Evolutionary conservation across 495 filamentous ascomycete species (phyloP).

Genomic region (Saxispiralis lemnorum): DNA sequence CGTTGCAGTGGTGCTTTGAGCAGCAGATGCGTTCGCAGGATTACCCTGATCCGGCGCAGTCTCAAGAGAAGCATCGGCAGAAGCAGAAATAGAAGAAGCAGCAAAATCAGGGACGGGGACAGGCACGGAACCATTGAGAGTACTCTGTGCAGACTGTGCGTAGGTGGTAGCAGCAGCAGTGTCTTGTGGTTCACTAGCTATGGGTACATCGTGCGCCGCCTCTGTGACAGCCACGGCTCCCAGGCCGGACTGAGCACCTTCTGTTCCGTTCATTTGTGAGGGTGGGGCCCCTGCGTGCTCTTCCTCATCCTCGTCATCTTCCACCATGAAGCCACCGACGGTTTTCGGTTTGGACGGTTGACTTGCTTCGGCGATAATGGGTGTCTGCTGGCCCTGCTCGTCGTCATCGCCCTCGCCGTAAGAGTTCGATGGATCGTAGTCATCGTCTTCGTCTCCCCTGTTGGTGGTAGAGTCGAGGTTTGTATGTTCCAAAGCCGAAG

Average conservation of each 20-base stretch:
- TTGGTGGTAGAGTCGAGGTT: slow-evolving; percentile 2
- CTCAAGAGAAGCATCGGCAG: slow-evolving; percentile 9
- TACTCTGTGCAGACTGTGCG: slow-evolving; percentile 35
- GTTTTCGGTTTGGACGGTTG: slow-evolving; percentile 34
- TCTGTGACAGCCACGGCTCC: slow-evolving; percentile 7
- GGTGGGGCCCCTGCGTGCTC: slow-evolving; percentile 14
- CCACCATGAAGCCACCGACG: slow-evolving; percentile 63
- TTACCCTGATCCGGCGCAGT: slow-evolving; percentile 6
- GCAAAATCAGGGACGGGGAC: slow-evolving; percentile 35
- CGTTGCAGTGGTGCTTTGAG: slow-evolving; percentile 5
- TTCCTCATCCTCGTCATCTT: slow-evolving; percentile 41
- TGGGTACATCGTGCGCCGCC: slow-evolving; percentile 7
- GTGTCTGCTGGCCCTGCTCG: neutral
- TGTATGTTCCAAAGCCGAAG: no score
- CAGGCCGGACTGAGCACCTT: slow-evolving; percentile 6
- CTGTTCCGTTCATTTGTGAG: slow-evolving; percentile 8
- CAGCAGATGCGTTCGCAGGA: slow-evolving; percentile 9
- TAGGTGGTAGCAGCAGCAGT: slow-evolving; percentile 15
- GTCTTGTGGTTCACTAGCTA: slow-evolving; percentile 19
- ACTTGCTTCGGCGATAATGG: neutral
- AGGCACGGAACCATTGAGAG: slow-evolving; percentile 42
- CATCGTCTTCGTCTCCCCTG: slow-evolving; percentile 21
- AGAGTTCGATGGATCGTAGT: slow-evolving; percentile 24
- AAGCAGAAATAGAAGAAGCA: slow-evolving; percentile 28
- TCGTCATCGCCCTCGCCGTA: neutral